These are phyloP conservation scores for Fusarium nanum DNA, from an alignment of 2,329 filamentous ascomycete genomes.

Conservation along the genomic window DNA sequence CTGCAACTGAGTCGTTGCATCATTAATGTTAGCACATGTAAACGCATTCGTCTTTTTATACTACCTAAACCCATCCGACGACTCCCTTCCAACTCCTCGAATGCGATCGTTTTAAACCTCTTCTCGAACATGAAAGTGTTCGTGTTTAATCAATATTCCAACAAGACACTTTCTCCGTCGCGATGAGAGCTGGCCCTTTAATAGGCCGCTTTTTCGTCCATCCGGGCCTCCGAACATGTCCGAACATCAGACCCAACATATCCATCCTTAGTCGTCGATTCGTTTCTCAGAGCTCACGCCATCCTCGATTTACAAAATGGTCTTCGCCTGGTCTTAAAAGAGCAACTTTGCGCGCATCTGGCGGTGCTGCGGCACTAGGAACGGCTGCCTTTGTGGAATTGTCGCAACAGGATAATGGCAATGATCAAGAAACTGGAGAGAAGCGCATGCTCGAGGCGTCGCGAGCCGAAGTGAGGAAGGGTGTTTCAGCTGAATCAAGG, in stretches of 20 bases:
- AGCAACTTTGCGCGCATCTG: slow-evolving; percentile 55
- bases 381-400: slow-evolving; percentile 69
- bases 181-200: slow-evolving; percentile 60
- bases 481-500: slow-evolving; percentile 70
- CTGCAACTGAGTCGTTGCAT: slow-evolving; percentile 37
- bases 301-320: slow-evolving; percentile 46
- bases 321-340: slow-evolving; percentile 31
- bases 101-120: slow-evolving; percentile 24
- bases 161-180: slow-evolving; percentile 43
- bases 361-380: slow-evolving; percentile 59
- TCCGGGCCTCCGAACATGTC: slow-evolving; percentile 49
- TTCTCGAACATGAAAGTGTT: slow-evolving; percentile 40
- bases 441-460: slow-evolving; percentile 88
- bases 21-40: slow-evolving; percentile 39
- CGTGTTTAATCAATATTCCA: slow-evolving; percentile 10
- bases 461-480: slow-evolving; percentile 78
- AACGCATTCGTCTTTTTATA: slow-evolving; percentile 2
- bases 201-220: slow-evolving; percentile 59
- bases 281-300: slow-evolving; percentile 43
- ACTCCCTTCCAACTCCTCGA: background rate
- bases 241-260: slow-evolving; percentile 27
- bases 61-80: background rate
- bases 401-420: slow-evolving; percentile 65
- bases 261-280: slow-evolving; percentile 37
- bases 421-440: slow-evolving; percentile 74